Evolutionary conservation across 2,329 filamentous ascomycete genomes (phyloP), one percentile per base, ranked within the genome.

Genomic region (Zalaria obscura): DNA sequence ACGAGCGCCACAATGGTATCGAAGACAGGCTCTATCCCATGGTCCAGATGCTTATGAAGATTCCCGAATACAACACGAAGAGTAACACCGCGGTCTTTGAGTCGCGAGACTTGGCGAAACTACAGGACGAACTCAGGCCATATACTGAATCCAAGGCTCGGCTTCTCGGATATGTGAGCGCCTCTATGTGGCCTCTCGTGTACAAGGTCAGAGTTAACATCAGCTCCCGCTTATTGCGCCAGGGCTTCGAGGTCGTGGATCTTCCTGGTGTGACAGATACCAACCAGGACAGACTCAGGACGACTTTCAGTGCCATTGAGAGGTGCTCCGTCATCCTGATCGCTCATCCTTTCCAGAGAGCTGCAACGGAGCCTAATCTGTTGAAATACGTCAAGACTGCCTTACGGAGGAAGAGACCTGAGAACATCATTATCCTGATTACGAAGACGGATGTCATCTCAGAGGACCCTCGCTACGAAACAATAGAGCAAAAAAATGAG

Each of bases 221-320:
- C 9, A 4, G 29, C 25, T 43, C 40, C 3, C 35, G 38, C 6
- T 5, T 45, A 3, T 40, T 47, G 3, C 27, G 33, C 1, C n/a
- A 35, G 31, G 38, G 40, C 29, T 25, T 47, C 5, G 28, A 38
- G 3, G 26, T 47, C 4, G 35, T 35, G 0, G 45, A 47, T 26
- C 35, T 36, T 25, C 42, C 45, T 7, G 45, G 45, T 27, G 10
- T 40, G 5, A 11, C 26, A 2, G 45, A 47, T 35, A 41, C 29
- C 4, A 45, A 43, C 36, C 7, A 6, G 2, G 26, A 39, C 9
- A n/a, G 8, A 5, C 4, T 32, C 9, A 32, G 39, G 5, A 33
- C 32, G 1, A 18, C 36, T 3, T 4, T 27, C 29, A 33, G 6
- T 5, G 25, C 29, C 6, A 18, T 5, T 3, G 5, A 31, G 7